A percentile compares a stretch with the other conserved stretches of the same genome.
Evolutionary conservation across 306 rosid genomes (phyloP).

Genomic region (Gastrolobium villosum): DNA sequence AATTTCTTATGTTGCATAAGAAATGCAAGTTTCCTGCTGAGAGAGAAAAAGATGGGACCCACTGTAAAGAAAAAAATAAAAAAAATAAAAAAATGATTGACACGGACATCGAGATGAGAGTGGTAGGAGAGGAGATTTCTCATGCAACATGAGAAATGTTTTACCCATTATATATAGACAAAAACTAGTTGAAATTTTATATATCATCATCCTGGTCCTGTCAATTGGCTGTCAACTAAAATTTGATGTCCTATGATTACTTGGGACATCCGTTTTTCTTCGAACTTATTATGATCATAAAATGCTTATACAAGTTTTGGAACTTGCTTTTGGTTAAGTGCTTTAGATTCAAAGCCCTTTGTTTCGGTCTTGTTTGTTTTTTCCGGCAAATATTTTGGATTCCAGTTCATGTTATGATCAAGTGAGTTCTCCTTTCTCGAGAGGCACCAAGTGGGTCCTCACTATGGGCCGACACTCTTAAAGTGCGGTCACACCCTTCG

Average conservation of each 20-base stretch:
- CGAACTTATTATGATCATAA: not conserved
- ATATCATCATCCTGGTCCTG: not conserved
- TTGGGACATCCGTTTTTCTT: not conserved
- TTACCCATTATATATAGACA: conserved; percentile 26
- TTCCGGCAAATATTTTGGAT: conserved; percentile 1
- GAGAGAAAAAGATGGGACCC: too few relatives aligned
- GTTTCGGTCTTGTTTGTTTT: not conserved
- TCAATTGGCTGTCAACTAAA: conserved; percentile 54
- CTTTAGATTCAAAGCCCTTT: conserved; percentile 1
- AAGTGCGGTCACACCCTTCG: conserved; percentile 48
- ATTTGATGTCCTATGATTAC: conserved; percentile 33
- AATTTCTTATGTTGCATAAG: too few relatives aligned
- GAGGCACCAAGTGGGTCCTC: conserved; percentile 46
- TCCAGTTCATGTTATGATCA: not conserved
- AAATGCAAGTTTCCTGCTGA: too few relatives aligned
- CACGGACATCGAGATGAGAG: too few relatives aligned
- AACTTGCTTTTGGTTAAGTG: conserved; percentile 25
- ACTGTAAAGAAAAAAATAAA: too few relatives aligned
- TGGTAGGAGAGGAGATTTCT: too few relatives aligned
- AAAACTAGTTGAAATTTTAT: not conserved
- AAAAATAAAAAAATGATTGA: too few relatives aligned
- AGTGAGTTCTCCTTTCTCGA: conserved; percentile 34
- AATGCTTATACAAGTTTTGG: not conserved
- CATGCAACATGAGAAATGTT: too few relatives aligned
- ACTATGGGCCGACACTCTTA: conserved; percentile 36